These are phyloP conservation scores for Halocafeteria seosinensis DNA, from an alignment of 108 stramenopile species.

Conservation along the genomic window DNA sequence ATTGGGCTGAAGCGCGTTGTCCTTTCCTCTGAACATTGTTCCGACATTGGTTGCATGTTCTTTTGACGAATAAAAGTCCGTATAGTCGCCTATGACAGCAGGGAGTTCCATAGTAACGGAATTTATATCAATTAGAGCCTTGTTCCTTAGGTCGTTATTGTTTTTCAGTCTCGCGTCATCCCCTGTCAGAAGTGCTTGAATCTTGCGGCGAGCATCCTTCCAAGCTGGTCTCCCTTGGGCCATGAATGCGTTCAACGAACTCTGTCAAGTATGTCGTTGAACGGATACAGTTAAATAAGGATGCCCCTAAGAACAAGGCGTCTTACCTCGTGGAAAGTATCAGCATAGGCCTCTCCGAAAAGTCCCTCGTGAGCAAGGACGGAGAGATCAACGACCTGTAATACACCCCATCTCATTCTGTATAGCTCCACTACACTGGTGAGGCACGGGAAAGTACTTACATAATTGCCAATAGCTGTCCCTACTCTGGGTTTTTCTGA, in stretches of 20 bases:
- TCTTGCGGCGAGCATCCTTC: slow-evolving; percentile 40
- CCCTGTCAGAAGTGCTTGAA: slow-evolving; percentile 41
- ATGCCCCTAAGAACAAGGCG: slow-evolving; percentile 29
- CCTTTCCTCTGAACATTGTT: slow-evolving; percentile 71
- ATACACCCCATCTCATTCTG: background rate
- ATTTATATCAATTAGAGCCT: slow-evolving; percentile 27
- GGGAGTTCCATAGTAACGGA: slow-evolving; percentile 51
- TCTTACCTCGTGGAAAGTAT: background rate
- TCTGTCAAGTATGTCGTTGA: slow-evolving; percentile 1
- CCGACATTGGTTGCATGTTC: slow-evolving; percentile 80
- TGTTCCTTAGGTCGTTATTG: slow-evolving; percentile 25
- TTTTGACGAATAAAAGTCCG: slow-evolving; percentile 71
- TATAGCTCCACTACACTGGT: background rate
- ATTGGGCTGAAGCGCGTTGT: slow-evolving; percentile 72
- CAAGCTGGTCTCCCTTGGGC: slow-evolving; percentile 36
- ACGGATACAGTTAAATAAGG: slow-evolving; percentile 21
- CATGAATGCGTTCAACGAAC: slow-evolving; percentile 54
- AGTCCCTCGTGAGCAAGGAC: slow-evolving; percentile 54
- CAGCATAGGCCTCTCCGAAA: slow-evolving; percentile 23
- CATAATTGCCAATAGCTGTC: slow-evolving; percentile 47
- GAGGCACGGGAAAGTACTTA: background rate
- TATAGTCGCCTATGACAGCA: slow-evolving; percentile 62
- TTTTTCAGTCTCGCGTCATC: slow-evolving; percentile 12
- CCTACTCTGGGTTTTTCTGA: slow-evolving; percentile 33
- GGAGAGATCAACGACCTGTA: slow-evolving; percentile 41